These are phyloP conservation scores for Diddensiella caesifluorescens DNA, from an alignment of 805 yeast genomes.

Conservation along the genomic window DNA sequence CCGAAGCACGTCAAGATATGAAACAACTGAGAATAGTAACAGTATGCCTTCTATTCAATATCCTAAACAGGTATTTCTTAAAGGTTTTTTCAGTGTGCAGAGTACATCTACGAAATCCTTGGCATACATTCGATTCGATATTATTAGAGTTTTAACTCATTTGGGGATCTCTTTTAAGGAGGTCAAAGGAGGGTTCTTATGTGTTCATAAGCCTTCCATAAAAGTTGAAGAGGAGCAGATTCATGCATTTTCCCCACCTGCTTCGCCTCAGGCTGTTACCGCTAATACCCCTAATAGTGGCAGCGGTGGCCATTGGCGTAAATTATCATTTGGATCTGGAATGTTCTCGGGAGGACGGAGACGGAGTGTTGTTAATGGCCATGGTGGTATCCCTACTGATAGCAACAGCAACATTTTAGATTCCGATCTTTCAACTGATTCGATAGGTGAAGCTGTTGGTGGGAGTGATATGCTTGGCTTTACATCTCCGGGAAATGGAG, in stretches of 20 bases:
- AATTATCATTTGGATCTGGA: constrained; percentile 29
- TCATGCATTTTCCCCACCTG: constrained; percentile 15
- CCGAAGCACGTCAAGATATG: constrained; percentile 28
- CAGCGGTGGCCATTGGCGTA: constrained; percentile 25
- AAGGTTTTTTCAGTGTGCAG: constrained; percentile 92
- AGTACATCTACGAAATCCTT: constrained; percentile 90
- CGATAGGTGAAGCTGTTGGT: constrained; percentile 25
- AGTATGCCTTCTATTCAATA: constrained; percentile 88
- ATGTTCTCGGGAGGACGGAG: constrained; percentile 15
- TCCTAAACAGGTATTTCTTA: constrained; percentile 83
- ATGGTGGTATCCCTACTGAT: constrained; percentile 13
- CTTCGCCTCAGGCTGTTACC: constrained; percentile 17
- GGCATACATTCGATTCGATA: constrained; percentile 79
- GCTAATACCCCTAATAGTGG: constrained; percentile 31
- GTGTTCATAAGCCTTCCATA: constrained; percentile 51
- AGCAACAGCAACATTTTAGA: constrained; percentile 20
- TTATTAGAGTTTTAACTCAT: constrained; percentile 67
- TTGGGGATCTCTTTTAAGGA: constrained; percentile 80
- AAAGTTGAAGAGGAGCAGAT: constrained; percentile 11
- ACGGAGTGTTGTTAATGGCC: constrained; percentile 17
- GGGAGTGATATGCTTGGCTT: constrained; percentile 37
- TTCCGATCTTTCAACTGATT: constrained; percentile 31
- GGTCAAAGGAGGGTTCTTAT: constrained; percentile 89
- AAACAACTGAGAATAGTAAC: constrained; percentile 22
- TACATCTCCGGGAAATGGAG: constrained; percentile 13